Percentiles rank a stretch among this genome's conserved stretches.
Evolutionary conservation across 805 yeast species (phyloP).

Genomic region (Barnettozyma botsteinii): DNA sequence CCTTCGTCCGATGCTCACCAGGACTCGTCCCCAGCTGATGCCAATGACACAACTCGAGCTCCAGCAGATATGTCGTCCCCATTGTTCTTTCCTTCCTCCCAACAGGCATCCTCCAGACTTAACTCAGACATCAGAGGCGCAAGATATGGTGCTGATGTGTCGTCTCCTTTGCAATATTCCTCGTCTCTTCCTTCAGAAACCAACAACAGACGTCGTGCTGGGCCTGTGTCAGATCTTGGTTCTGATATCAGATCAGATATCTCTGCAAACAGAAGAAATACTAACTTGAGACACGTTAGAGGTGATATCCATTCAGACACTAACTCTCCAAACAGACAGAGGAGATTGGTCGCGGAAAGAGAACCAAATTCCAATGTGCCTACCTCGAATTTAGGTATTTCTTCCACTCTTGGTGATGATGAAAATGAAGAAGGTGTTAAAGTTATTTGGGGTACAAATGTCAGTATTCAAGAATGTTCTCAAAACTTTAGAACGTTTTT

Average conservation of each 20-base stretch:
- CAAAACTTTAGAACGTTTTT: slow-evolving; percentile 76
- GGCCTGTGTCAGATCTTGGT: slow-evolving; percentile 27
- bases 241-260: slow-evolving; percentile 42
- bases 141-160: slow-evolving; percentile 26
- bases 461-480: slow-evolving; percentile 82
- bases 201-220: slow-evolving; percentile 8
- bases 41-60: neutral
- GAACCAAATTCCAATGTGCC: slow-evolving; percentile 18
- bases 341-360: slow-evolving; percentile 53
- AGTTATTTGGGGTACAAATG: slow-evolving; percentile 98
- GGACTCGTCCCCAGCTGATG: neutral
- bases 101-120: slow-evolving; percentile 18
- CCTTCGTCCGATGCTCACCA: slow-evolving; percentile 1
- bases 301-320: slow-evolving; percentile 71
- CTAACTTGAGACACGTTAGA: slow-evolving; percentile 51
- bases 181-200: slow-evolving; percentile 29
- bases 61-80: slow-evolving; percentile 26
- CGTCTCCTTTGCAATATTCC: slow-evolving; percentile 42
- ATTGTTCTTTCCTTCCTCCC: slow-evolving; percentile 30
- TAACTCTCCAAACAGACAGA: slow-evolving; percentile 59
- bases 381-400: slow-evolving; percentile 22
- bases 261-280: slow-evolving; percentile 34
- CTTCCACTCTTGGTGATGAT: slow-evolving; percentile 19
- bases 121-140: slow-evolving; percentile 14
- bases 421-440: slow-evolving; percentile 64